Percentiles rank a stretch among this genome's conserved stretches.
phyloP scores from a whole-genome alignment of 768 basidiomycete species.

The Hydnomerulius pinastri region DNA sequence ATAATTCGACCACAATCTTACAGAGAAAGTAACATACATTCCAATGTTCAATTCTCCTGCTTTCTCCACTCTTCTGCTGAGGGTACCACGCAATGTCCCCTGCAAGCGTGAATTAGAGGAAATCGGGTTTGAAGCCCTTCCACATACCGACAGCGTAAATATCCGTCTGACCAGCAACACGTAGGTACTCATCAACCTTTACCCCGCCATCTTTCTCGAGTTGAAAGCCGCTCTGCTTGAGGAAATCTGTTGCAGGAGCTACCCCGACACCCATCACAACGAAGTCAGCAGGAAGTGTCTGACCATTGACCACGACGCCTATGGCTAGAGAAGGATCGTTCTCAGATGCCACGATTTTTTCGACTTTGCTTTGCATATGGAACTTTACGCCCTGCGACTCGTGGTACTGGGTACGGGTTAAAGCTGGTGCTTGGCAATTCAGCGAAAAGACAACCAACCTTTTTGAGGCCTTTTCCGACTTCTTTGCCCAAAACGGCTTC shows the following conservation, averaged over 20 bases:
- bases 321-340: slow-evolving; percentile 55
- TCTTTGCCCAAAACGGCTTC: slow-evolving; percentile 79
- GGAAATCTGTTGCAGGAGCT: slow-evolving; percentile 75
- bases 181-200: slow-evolving; percentile 72
- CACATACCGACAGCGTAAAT: slow-evolving; percentile 69
- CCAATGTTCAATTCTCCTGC: slow-evolving; percentile 85
- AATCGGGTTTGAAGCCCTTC: background rate
- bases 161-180: slow-evolving; percentile 51
- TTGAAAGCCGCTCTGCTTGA: slow-evolving; percentile 68
- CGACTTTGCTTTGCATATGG: slow-evolving; percentile 71
- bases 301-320: slow-evolving; percentile 65
- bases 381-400: slow-evolving; percentile 85
- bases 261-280: slow-evolving; percentile 89
- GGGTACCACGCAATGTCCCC: slow-evolving; percentile 86
- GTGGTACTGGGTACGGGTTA: slow-evolving; percentile 53
- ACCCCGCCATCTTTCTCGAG: slow-evolving; percentile 79
- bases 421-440: background rate
- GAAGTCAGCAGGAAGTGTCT: slow-evolving; percentile 69
- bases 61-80: slow-evolving; percentile 51
- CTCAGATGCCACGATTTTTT: slow-evolving; percentile 62
- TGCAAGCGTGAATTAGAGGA: slow-evolving; percentile 17
- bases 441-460: slow-evolving; percentile 47
- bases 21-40: slow-evolving; percentile 49
- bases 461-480: slow-evolving; percentile 74
- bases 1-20: background rate